Evolutionary conservation across 2,329 filamentous ascomycete genomes (phyloP).

Genomic region (Talaromyces verruculosus): DNA sequence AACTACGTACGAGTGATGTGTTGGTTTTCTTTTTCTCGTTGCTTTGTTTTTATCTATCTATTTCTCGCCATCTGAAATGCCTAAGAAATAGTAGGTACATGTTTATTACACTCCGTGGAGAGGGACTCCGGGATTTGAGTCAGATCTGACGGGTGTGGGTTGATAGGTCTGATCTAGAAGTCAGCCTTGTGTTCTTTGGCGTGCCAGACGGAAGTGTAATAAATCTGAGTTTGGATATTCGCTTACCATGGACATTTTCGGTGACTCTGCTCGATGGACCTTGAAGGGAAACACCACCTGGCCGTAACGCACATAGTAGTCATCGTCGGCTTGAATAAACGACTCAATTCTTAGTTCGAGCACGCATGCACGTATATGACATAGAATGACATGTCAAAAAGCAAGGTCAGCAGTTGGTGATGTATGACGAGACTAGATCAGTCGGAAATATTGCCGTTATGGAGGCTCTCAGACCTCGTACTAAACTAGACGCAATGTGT

Average conservation of each 20-base stretch:
- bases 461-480: neutral
- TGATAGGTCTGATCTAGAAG: neutral
- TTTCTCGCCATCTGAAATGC: neutral
- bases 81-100: neutral
- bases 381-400: neutral
- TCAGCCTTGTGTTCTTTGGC: neutral
- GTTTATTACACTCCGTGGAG: neutral
- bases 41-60: neutral
- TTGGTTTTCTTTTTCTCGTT: neutral
- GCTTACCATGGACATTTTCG: constrained; percentile 1
- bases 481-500: neutral
- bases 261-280: neutral
- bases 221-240: neutral
- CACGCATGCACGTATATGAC: neutral
- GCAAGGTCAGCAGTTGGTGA: neutral
- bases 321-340: neutral
- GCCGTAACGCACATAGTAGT: neutral
- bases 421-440: neutral
- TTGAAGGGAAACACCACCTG: neutral
- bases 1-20: neutral
- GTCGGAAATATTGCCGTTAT: neutral
- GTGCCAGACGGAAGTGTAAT: neutral
- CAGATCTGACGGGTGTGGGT: neutral
- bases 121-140: neutral
- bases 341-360: neutral